Evolutionary conservation across 192 early-diverging fungal species (phyloP).

Genomic region (Chytriomyces confervae): DNA sequence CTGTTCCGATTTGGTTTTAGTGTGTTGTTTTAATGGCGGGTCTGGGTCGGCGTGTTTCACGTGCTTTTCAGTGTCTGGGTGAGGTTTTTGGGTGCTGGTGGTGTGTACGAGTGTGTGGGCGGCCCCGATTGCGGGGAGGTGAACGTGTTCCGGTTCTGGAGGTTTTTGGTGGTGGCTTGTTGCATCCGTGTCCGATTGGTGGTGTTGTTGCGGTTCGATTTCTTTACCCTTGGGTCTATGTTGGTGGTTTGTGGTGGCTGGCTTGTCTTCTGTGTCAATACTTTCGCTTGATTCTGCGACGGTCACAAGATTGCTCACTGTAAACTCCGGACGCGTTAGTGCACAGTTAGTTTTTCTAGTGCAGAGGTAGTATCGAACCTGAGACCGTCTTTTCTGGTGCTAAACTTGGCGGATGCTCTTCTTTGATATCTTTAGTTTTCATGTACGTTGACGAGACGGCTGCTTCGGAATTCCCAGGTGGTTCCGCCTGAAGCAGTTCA

Average conservation of each 20-base stretch:
- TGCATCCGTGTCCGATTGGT: not conserved
- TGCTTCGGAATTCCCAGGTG: not conserved
- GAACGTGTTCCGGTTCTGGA: constrained; percentile 16
- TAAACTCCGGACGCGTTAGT: not conserved
- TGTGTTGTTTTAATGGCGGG: not conserved
- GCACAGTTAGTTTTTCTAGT: too few relatives aligned
- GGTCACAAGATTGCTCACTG: not conserved
- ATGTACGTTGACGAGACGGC: not conserved
- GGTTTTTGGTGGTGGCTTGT: not conserved
- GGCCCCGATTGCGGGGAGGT: constrained; percentile 15
- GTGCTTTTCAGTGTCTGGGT: not conserved
- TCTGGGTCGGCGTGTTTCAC: not conserved
- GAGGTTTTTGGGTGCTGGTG: constrained; percentile 10
- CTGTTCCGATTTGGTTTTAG: not conserved
- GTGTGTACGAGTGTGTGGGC: not conserved
- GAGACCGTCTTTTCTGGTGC: too few relatives aligned
- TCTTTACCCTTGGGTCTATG: constrained; percentile 27
- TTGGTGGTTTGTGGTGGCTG: not conserved
- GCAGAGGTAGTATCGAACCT: too few relatives aligned
- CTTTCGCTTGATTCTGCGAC: constrained; percentile 11
- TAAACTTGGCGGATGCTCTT: not conserved
- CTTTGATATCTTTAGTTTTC: not conserved
- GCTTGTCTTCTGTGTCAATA: not conserved
- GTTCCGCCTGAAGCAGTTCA: not conserved
- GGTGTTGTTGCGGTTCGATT: constrained; percentile 20